Conservation (phyloP, 305 asterid genomes). For the Fraxinus latifolia region DNA sequence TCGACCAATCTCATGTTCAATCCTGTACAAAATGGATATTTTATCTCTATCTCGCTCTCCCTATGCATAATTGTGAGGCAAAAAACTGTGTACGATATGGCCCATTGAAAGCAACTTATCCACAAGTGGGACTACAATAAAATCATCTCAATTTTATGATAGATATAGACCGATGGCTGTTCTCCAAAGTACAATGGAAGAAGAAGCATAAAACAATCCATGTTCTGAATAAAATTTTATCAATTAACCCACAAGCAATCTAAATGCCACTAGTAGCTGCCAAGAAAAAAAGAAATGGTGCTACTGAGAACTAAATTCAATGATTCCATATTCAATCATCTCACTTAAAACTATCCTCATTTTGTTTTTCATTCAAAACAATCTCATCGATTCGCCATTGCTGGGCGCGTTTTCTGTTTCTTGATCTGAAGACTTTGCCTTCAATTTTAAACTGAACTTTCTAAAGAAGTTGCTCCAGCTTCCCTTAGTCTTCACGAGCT, state of each 20-base stretch:
- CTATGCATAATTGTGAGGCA: background rate
- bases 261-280: background rate
- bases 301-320: background rate
- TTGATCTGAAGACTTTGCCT: background rate
- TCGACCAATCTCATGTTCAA: background rate
- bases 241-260: background rate
- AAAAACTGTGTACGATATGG: background rate
- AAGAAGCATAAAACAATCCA: background rate
- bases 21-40: background rate
- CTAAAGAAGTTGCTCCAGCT: constrained; percentile 10
- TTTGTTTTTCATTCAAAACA: background rate
- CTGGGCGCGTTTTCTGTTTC: background rate
- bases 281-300: background rate
- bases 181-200: background rate
- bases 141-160: background rate
- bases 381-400: background rate
- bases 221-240: background rate
- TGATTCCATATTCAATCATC: background rate
- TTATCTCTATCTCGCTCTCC: background rate
- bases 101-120: background rate
- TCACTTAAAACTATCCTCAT: background rate
- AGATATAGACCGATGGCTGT: background rate
- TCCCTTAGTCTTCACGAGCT: constrained; percentile 14
- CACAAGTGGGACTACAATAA: background rate
- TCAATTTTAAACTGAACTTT: background rate